A percentile compares a stretch with the other conserved stretches of the same genome.
phyloP scores from a whole-genome alignment of 2,329 filamentous ascomycete species.

The Calonectria pteridis region DNA sequence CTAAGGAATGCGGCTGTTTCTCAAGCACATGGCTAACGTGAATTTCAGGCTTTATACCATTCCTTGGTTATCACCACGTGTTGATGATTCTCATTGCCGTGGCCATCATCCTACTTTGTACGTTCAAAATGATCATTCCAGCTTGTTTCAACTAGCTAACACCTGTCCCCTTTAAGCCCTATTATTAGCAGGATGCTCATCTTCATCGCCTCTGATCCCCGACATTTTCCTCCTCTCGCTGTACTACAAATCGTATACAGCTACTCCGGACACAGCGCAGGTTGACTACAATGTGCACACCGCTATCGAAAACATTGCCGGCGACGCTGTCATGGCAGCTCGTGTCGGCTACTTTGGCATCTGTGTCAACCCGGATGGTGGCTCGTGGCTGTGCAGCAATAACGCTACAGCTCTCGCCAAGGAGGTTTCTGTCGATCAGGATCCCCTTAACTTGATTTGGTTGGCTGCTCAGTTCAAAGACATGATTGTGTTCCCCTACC shows the following conservation, averaged over 20 bases:
- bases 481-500: slow-evolving; percentile 96
- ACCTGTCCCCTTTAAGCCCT: slow-evolving; percentile 70
- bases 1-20: slow-evolving; percentile 35
- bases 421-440: slow-evolving; percentile 89
- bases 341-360: slow-evolving; percentile 98
- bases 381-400: slow-evolving; percentile 94
- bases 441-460: slow-evolving; percentile 98
- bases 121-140: slow-evolving; percentile 53
- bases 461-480: slow-evolving; percentile 97
- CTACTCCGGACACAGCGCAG: slow-evolving; percentile 85
- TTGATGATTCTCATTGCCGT: slow-evolving; percentile 97
- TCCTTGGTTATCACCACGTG: slow-evolving; percentile 84
- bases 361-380: slow-evolving; percentile 91
- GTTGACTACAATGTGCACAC: slow-evolving; percentile 89
- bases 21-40: slow-evolving; percentile 35
- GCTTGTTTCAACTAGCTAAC: slow-evolving; percentile 23
- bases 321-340: slow-evolving; percentile 84
- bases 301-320: slow-evolving; percentile 91
- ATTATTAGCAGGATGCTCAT: slow-evolving; percentile 94
- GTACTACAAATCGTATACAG: slow-evolving; percentile 91
- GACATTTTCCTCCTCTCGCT: slow-evolving; percentile 98
- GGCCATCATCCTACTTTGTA: slow-evolving; percentile 94
- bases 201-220: slow-evolving; percentile 93
- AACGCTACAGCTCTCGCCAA: slow-evolving; percentile 95
- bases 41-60: slow-evolving; percentile 71